These are phyloP conservation scores for Nothophaeocryptopus gaeumannii DNA, from an alignment of 2,329 filamentous ascomycete genomes.

Conservation along the genomic window DNA sequence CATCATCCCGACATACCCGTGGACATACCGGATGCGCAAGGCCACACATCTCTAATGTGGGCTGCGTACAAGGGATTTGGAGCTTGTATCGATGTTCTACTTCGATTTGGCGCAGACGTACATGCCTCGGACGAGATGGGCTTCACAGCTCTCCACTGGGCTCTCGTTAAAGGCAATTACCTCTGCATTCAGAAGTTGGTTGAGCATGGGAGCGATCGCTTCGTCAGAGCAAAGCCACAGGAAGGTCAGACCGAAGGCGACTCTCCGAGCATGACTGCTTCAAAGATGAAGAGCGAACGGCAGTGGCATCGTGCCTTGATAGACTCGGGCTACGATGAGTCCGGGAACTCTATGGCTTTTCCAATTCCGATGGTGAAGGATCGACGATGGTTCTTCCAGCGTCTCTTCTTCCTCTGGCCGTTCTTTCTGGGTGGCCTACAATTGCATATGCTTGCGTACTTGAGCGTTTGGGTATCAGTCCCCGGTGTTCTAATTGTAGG, in stretches of 20 bases:
- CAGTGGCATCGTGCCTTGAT: slow-evolving; percentile 80
- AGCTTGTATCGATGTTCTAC: slow-evolving; percentile 83
- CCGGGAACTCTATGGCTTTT: slow-evolving; percentile 71
- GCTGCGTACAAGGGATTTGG: slow-evolving; percentile 96
- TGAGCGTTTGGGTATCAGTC: slow-evolving; percentile 73
- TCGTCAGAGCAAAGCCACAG: slow-evolving; percentile 68
- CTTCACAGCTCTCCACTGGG: slow-evolving; percentile 95
- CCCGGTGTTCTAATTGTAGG: slow-evolving; percentile 65
- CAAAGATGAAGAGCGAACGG: slow-evolving; percentile 80
- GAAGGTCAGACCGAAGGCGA: slow-evolving; percentile 64
- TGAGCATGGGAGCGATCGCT: slow-evolving; percentile 92
- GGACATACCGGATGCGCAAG: slow-evolving; percentile 82
- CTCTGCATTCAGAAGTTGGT: slow-evolving; percentile 89
- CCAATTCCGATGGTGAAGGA: slow-evolving; percentile 75
- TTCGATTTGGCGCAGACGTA: slow-evolving; percentile 93
- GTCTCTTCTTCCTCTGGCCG: slow-evolving; percentile 88
- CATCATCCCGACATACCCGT: slow-evolving; percentile 89
- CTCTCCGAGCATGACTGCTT: slow-evolving; percentile 78
- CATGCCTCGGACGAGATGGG: slow-evolving; percentile 87
- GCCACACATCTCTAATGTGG: slow-evolving; percentile 97
- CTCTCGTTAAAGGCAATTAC: slow-evolving; percentile 85
- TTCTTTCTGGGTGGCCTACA: slow-evolving; percentile 71
- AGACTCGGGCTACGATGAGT: slow-evolving; percentile 78
- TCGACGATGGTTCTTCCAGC: slow-evolving; percentile 71
- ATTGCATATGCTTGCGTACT: slow-evolving; percentile 68